Conservation (phyloP, 1,139 yeast genomes). For the Dujonia santamariae region DNA sequence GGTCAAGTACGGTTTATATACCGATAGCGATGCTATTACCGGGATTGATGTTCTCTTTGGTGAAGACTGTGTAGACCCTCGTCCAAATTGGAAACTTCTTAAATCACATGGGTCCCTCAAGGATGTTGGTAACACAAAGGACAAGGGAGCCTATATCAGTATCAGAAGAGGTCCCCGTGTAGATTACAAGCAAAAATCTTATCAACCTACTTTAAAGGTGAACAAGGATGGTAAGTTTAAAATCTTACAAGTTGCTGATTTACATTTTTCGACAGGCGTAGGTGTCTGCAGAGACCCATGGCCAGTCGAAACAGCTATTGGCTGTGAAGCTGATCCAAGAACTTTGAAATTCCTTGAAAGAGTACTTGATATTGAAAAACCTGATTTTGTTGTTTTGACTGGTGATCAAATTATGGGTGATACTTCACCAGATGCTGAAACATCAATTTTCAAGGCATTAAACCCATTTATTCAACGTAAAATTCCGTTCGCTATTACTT, state of each 20-base stretch:
- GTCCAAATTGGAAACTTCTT: slow-evolving; percentile 63
- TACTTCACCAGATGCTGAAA: slow-evolving; percentile 62
- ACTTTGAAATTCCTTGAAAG: slow-evolving; percentile 57
- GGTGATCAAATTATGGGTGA: slow-evolving; percentile 79
- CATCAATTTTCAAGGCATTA: slow-evolving; percentile 64
- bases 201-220: slow-evolving; percentile 15
- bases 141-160: slow-evolving; percentile 27
- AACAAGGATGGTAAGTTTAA: slow-evolving; percentile 47
- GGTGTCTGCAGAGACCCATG: slow-evolving; percentile 66
- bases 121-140: slow-evolving; percentile 19
- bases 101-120: slow-evolving; percentile 19
- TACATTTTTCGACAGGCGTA: slow-evolving; percentile 68
- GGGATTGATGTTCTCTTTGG: slow-evolving; percentile 69
- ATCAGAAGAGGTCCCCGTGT: slow-evolving; percentile 21
- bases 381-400: slow-evolving; percentile 69
- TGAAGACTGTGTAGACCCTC: slow-evolving; percentile 69
- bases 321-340: slow-evolving; percentile 66
- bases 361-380: slow-evolving; percentile 61
- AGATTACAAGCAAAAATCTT: slow-evolving; percentile 18
- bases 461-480: slow-evolving; percentile 55
- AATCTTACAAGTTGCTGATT: slow-evolving; percentile 75
- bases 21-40: slow-evolving; percentile 25
- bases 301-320: slow-evolving; percentile 35
- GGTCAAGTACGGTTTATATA: slow-evolving; percentile 26
- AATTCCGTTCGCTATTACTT: slow-evolving; percentile 69